Evolutionary conservation across 2,329 filamentous ascomycete species (phyloP).

Genomic region (Botrytis sinoallii): DNA sequence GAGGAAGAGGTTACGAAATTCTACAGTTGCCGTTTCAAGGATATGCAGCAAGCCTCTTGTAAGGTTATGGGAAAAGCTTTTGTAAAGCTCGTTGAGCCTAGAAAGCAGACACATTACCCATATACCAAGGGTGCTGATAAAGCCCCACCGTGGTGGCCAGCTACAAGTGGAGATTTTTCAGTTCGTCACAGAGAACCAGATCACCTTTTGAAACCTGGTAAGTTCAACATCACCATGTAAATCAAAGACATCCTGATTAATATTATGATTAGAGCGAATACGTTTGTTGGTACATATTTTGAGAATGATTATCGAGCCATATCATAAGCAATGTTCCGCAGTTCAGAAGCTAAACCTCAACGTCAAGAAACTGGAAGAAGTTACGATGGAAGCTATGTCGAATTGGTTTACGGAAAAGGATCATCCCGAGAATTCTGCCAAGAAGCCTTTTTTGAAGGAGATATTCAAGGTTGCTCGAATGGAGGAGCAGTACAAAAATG

Average conservation of each 20-base stretch:
- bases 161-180: constrained; percentile 51
- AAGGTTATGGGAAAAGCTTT: constrained; percentile 73
- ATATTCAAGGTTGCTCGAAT: constrained; percentile 58
- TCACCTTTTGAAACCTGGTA: constrained; percentile 66
- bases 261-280: constrained; percentile 50
- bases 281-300: constrained; percentile 58
- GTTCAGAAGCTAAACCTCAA: constrained; percentile 49
- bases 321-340: constrained; percentile 41
- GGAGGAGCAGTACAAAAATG: constrained; percentile 55
- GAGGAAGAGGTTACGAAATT: constrained; percentile 54
- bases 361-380: constrained; percentile 55
- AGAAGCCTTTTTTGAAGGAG: constrained; percentile 55
- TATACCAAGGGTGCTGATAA: constrained; percentile 65
- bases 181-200: constrained; percentile 72
- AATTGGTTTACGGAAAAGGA: constrained; percentile 58
- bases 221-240: constrained; percentile 23
- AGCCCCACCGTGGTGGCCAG: constrained; percentile 65
- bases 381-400: constrained; percentile 56
- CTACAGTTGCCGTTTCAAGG: constrained; percentile 60
- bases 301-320: constrained; percentile 47
- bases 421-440: constrained; percentile 50
- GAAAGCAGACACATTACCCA: constrained; percentile 72
- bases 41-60: constrained; percentile 67
- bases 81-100: constrained; percentile 72
- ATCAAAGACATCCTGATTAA: background rate